These are phyloP conservation scores for Amorphotheca resinae DNA, from an alignment of 495 filamentous ascomycete genomes.

Conservation along the genomic window DNA sequence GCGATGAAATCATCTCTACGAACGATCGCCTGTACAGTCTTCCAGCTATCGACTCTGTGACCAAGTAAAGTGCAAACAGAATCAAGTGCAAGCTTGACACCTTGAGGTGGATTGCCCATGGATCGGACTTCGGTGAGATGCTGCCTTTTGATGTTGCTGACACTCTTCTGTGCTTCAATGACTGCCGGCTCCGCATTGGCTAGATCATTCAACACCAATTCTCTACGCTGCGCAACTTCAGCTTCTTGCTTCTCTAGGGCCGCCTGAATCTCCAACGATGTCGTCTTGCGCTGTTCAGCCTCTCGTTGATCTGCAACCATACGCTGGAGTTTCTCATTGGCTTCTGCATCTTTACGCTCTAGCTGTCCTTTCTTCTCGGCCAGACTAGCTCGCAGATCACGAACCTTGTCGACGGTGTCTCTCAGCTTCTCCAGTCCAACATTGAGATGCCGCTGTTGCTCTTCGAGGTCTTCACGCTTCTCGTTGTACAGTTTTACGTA, in stretches of 20 bases:
- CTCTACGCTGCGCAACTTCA: conserved; percentile 69
- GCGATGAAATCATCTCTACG: conserved; percentile 94
- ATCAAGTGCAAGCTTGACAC: conserved; percentile 85
- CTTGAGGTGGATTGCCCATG: conserved; percentile 81
- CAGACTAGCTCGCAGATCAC: conserved; percentile 77
- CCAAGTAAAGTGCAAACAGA: conserved; percentile 90
- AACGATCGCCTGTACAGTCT: conserved; percentile 73
- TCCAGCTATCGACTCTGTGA: conserved; percentile 84
- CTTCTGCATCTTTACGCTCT: conserved; percentile 85
- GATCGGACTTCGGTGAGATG: conserved; percentile 96
- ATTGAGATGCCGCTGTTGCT: conserved; percentile 95
- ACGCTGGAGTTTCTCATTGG: conserved; percentile 89
- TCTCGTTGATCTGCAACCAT: conserved; percentile 97
- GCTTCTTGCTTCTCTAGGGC: conserved; percentile 82
- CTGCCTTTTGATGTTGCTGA: conserved; percentile 93
- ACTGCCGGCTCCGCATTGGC: conserved; percentile 91
- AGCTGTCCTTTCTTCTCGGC: conserved; percentile 89
- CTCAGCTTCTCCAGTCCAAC: conserved; percentile 95
- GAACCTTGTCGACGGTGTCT: conserved; percentile 95
- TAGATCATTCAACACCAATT: conserved; percentile 79
- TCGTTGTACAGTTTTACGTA: conserved; percentile 97
- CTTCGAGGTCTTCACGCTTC: conserved; percentile 95
- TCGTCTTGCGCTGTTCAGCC: conserved; percentile 80
- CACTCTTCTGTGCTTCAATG: conserved; percentile 80
- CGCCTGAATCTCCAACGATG: conserved; percentile 76